Evolutionary conservation across 371 early-diverging fungal species (phyloP).

Genomic region (Dichotomocladium elegans): DNA sequence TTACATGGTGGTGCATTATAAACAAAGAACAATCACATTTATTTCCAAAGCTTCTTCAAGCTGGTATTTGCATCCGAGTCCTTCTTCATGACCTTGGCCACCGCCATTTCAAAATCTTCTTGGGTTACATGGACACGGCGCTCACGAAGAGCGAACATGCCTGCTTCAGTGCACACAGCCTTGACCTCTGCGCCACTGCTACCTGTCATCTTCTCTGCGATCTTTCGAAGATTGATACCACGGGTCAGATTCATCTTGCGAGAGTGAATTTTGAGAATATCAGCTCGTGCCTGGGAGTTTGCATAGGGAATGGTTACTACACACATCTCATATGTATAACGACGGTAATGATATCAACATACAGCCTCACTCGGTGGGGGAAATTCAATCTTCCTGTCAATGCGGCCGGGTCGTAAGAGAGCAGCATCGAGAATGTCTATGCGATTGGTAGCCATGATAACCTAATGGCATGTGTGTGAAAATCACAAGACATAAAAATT

Average conservation of each 20-base stretch:
- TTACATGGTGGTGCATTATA: too few relatives aligned
- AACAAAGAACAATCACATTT: too few relatives aligned
- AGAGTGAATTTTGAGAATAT: conserved; percentile 99
- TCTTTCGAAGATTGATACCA: conserved; percentile 97
- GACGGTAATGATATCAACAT: conserved; percentile 11
- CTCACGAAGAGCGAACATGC: conserved; percentile 99
- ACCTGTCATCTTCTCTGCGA: conserved; percentile 99
- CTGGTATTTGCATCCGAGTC: conserved; percentile 95
- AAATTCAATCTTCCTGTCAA: conserved; percentile 99
- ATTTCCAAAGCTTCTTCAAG: conserved; percentile 98
- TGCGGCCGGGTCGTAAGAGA: conserved; percentile 97
- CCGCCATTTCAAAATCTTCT: conserved; percentile 99
- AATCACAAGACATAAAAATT: neutral
- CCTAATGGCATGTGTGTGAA: conserved; percentile 3
- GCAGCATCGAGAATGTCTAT: conserved; percentile 99
- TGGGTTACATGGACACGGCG: conserved; percentile 99
- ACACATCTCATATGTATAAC: neutral
- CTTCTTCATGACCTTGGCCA: conserved; percentile 99
- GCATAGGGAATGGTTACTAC: neutral
- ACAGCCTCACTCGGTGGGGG: conserved; percentile 82
- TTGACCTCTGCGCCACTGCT: conserved; percentile 82
- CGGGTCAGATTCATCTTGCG: conserved; percentile 98
- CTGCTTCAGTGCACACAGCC: conserved; percentile 99
- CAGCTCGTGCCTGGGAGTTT: conserved; percentile 80
- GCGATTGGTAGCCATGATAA: conserved; percentile 64